Percentiles rank a stretch among this genome's conserved stretches.
Evolutionary conservation across 495 filamentous ascomycete genomes (phyloP).

Genomic region (Aspergillus homomorphus): DNA sequence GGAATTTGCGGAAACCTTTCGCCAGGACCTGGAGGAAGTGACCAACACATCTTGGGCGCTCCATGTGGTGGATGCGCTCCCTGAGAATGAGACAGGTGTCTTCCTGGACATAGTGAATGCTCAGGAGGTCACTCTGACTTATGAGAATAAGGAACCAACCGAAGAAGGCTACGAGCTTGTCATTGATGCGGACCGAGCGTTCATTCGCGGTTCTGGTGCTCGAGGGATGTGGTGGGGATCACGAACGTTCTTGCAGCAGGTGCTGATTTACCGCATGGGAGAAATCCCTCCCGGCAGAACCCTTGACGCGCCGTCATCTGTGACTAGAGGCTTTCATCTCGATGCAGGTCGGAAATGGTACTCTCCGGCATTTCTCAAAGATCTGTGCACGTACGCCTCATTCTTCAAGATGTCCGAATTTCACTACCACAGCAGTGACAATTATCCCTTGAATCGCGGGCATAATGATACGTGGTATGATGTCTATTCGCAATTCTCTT

Average conservation of each 20-base stretch:
- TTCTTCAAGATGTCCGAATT: constrained; percentile 59
- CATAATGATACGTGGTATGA: constrained; percentile 48
- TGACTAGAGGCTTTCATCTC: constrained; percentile 50
- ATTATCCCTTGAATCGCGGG: constrained; percentile 54
- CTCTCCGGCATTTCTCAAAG: constrained; percentile 48
- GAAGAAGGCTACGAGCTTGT: constrained; percentile 50
- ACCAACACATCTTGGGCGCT: constrained; percentile 14
- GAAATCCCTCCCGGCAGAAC: constrained; percentile 30
- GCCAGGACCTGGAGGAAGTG: constrained; percentile 41
- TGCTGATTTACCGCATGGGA: constrained; percentile 28
- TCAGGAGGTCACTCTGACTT: constrained; percentile 23
- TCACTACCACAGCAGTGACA: constrained; percentile 56
- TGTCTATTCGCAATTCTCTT: constrained; percentile 51
- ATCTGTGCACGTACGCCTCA: constrained; percentile 54
- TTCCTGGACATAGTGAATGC: neutral
- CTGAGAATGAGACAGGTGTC: neutral
- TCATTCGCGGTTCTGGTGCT: constrained; percentile 45
- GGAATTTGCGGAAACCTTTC: constrained; percentile 48
- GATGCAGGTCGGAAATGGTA: constrained; percentile 60
- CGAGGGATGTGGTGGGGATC: constrained; percentile 58
- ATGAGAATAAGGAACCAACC: constrained; percentile 43
- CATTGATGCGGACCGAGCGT: constrained; percentile 27
- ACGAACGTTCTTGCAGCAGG: constrained; percentile 48
- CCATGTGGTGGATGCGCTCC: neutral
- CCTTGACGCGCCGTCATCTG: constrained; percentile 45